Conservation (phyloP, 345 rosid species). For the Clausena lansium region DNA sequence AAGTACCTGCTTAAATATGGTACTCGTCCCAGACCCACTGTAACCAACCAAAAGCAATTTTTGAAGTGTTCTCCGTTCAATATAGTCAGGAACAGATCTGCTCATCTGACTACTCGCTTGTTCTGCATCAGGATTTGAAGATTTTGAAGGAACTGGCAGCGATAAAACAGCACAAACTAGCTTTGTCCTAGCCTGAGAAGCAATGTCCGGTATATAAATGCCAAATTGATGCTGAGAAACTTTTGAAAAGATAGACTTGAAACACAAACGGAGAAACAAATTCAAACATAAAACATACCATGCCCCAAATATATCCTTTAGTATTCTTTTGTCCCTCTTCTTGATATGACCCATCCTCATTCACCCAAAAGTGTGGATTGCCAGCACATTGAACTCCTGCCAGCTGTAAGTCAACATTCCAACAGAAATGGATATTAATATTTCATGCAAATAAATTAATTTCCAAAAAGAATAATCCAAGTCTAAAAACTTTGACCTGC, state of each 20-base stretch:
- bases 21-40: slow-evolving; percentile 92
- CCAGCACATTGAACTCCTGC: slow-evolving; percentile 99
- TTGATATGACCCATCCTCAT: slow-evolving; percentile 98
- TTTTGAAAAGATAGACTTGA: not conserved
- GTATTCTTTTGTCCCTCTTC: slow-evolving; percentile 99
- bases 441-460: slow-evolving; percentile 14
- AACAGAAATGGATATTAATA: slow-evolving; percentile 16
- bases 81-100: slow-evolving; percentile 74
- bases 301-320: slow-evolving; percentile 98
- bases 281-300: slow-evolving; percentile 42
- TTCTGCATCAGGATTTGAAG: slow-evolving; percentile 58
- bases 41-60: slow-evolving; percentile 86
- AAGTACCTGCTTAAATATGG: slow-evolving; percentile 92
- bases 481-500: slow-evolving; percentile 55
- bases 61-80: slow-evolving; percentile 69
- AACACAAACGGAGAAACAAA: not conserved
- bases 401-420: slow-evolving; percentile 51
- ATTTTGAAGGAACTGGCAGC: slow-evolving; percentile 88
- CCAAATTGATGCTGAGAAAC: slow-evolving; percentile 8
- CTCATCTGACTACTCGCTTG: slow-evolving; percentile 43
- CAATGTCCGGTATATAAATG: slow-evolving; percentile 16
- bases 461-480: not conserved
- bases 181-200: slow-evolving; percentile 84
- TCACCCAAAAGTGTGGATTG: slow-evolving; percentile 99
- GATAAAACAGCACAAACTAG: slow-evolving; percentile 89